phyloP scores from a whole-genome alignment of 208 protist species.

The Trypanosoma vivax region DNA sequence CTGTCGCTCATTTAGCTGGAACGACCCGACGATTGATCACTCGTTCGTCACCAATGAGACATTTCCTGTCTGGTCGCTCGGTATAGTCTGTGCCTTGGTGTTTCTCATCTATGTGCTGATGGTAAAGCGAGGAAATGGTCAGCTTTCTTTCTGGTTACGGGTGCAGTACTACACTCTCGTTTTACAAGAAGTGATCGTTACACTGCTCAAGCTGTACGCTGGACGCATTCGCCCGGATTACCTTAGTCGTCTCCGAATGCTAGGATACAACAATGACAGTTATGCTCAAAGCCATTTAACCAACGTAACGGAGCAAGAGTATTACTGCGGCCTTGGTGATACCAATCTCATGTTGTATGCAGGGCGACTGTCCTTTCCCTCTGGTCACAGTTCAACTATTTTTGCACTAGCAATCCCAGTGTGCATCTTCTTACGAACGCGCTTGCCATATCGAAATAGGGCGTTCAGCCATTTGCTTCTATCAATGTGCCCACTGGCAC shows the following conservation, averaged over 20 bases:
- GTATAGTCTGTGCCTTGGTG: conserved; percentile 37
- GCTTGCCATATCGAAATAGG: too few species aligned
- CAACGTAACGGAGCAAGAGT: conserved; percentile 11
- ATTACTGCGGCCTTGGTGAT: conserved; percentile 52
- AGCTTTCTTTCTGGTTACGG: conserved; percentile 51
- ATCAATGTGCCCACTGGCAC: conserved; percentile 39
- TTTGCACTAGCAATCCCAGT: too few species aligned
- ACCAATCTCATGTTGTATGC: conserved; percentile 34
- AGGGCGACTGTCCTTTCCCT: conserved; percentile 88
- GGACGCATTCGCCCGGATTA: conserved; percentile 91
- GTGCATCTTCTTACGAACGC: too few species aligned
- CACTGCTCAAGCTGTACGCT: conserved; percentile 68
- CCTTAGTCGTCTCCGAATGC: conserved; percentile 37
- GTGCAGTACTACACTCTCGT: conserved; percentile 39
- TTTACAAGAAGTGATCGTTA: conserved; percentile 29
- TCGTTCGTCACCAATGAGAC: conserved; percentile 29
- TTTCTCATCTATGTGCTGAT: conserved; percentile 13
- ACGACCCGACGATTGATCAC: conserved; percentile 60
- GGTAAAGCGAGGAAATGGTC: conserved; percentile 20
- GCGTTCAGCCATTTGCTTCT: conserved; percentile 61
- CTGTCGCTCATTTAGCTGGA: conserved; percentile 71
- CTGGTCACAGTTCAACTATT: conserved; percentile 83
- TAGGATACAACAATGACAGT: conserved; percentile 38
- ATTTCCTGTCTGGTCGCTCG: conserved; percentile 39
- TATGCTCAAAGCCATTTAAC: background rate